These are phyloP conservation scores for Huntiella omanensis DNA, from an alignment of 2,329 filamentous ascomycete species.

Conservation along the genomic window DNA sequence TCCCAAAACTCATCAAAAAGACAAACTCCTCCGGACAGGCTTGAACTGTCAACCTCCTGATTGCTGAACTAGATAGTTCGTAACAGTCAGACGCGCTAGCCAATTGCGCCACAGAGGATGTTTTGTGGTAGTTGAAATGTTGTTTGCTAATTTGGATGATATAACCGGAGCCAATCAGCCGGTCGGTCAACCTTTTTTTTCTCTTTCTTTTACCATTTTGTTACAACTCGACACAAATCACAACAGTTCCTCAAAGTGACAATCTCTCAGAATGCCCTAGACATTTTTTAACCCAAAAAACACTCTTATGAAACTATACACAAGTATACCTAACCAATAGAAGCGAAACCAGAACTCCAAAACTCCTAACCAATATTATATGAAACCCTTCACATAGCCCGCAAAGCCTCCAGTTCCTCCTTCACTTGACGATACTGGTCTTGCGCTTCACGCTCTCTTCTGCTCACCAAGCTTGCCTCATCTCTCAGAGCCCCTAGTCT, in stretches of 20 bases:
- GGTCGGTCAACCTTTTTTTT: too few relatives aligned
- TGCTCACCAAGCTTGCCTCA: slow-evolving; percentile 66
- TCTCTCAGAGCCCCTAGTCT: slow-evolving; percentile 58
- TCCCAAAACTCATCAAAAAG: neutral
- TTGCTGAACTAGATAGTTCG: slow-evolving; percentile 1
- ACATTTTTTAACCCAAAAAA: neutral
- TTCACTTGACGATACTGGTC: slow-evolving; percentile 59
- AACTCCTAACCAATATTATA: slow-evolving; percentile 1
- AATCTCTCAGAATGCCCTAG: too few relatives aligned
- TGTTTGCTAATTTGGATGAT: too few relatives aligned
- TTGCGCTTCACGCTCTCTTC: slow-evolving; percentile 76
- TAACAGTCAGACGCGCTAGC: slow-evolving; percentile 44
- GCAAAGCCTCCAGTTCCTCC: slow-evolving; percentile 55
- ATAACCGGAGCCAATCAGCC: too few relatives aligned
- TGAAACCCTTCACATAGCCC: slow-evolving; percentile 11
- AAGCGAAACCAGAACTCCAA: neutral
- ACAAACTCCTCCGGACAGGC: slow-evolving; percentile 11
- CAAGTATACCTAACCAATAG: neutral
- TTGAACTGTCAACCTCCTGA: slow-evolving; percentile 13
- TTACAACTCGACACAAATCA: too few relatives aligned
- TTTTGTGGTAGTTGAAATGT: neutral
- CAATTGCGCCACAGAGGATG: slow-evolving; percentile 26
- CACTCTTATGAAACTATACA: neutral
- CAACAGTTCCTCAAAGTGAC: too few relatives aligned
- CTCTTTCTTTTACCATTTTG: too few relatives aligned